Evolutionary conservation across 495 filamentous ascomycete genomes (phyloP).

Genomic region (Podospora fimiseda): DNA sequence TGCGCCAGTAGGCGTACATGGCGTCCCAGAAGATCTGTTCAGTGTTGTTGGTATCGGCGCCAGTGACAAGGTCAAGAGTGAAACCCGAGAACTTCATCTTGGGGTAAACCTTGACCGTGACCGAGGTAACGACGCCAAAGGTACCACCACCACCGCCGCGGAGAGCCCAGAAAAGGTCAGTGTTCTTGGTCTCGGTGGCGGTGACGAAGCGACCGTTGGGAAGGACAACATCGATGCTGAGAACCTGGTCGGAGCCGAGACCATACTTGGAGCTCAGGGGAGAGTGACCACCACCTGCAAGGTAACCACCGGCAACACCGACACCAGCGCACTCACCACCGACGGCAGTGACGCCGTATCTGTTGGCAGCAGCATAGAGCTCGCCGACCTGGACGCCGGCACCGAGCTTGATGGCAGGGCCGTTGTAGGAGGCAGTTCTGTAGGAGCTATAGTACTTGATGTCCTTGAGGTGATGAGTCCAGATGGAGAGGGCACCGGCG

Average conservation of each 20-base stretch:
- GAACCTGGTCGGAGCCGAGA: constrained; percentile 43
- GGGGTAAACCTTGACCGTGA: constrained; percentile 41
- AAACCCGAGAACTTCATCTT: constrained; percentile 32
- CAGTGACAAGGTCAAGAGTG: constrained; percentile 32
- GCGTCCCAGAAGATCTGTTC: constrained; percentile 44
- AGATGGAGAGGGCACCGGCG: constrained; percentile 47
- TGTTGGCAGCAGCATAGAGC: constrained; percentile 42
- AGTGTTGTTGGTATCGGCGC: constrained; percentile 27
- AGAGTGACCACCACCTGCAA: constrained; percentile 38
- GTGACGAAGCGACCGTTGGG: constrained; percentile 38
- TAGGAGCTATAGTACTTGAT: constrained; percentile 18
- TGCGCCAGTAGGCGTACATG: constrained; percentile 41
- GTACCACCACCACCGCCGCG: constrained; percentile 47
- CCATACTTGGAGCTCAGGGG: constrained; percentile 37
- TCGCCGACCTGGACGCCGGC: constrained; percentile 51
- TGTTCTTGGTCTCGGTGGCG: constrained; percentile 35
- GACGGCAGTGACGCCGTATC: constrained; percentile 44
- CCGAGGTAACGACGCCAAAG: constrained; percentile 48
- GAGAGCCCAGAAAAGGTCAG: constrained; percentile 49
- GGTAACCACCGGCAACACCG: constrained; percentile 37
- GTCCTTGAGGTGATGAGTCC: constrained; percentile 47
- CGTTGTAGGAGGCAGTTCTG: constrained; percentile 31
- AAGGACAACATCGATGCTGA: constrained; percentile 40
- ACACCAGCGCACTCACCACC: constrained; percentile 41
- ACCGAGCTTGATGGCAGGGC: constrained; percentile 50